phyloP scores from a whole-genome alignment of 2,329 filamentous ascomycete species.

The Alternaria hordeiaustralica region DNA sequence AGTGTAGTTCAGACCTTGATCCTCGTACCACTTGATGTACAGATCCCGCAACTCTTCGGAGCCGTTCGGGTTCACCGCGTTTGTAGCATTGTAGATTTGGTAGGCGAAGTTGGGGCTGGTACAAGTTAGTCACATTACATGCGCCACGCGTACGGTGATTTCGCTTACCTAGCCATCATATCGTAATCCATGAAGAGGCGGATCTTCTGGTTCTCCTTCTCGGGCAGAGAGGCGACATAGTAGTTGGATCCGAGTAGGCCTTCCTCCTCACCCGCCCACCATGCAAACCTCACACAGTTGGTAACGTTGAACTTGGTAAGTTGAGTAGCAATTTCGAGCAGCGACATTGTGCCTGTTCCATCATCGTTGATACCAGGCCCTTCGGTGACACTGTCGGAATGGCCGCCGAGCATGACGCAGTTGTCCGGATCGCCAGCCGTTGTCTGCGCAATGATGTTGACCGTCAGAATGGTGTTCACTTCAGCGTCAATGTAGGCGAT shows the following conservation, averaged over 20 bases:
- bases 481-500: conserved; percentile 56
- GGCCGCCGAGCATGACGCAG: conserved; percentile 51
- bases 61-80: conserved; percentile 44
- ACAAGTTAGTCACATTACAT: background rate
- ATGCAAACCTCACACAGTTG: conserved; percentile 52
- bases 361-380: conserved; percentile 54
- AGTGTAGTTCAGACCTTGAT: conserved; percentile 46
- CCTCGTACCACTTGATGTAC: conserved; percentile 49
- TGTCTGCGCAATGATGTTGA: conserved; percentile 51
- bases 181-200: conserved; percentile 54
- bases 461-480: conserved; percentile 58
- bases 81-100: conserved; percentile 51
- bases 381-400: conserved; percentile 50
- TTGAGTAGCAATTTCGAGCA: conserved; percentile 50
- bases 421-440: conserved; percentile 48
- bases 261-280: conserved; percentile 50
- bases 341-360: conserved; percentile 48
- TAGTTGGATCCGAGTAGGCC: conserved; percentile 50
- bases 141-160: background rate
- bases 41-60: conserved; percentile 47
- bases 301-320: conserved; percentile 48
- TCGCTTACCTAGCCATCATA: conserved; percentile 46
- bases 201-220: conserved; percentile 49
- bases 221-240: conserved; percentile 45
- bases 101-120: conserved; percentile 47